These are phyloP conservation scores for Trypethelium eluteriae DNA, from an alignment of 495 filamentous ascomycete genomes.

Conservation along the genomic window DNA sequence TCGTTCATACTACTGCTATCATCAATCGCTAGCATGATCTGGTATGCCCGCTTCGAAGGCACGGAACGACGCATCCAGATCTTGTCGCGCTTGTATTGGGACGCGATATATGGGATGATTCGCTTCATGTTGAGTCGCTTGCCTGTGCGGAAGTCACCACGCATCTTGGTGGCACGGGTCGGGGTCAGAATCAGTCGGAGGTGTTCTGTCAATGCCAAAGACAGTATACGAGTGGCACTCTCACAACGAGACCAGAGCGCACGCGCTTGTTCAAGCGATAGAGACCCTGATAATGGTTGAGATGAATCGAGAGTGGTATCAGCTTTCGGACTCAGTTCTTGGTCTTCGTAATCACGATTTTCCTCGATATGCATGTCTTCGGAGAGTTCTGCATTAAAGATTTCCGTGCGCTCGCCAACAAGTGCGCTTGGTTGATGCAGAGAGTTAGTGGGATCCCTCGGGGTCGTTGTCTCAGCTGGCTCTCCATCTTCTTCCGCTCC, in stretches of 20 bases:
- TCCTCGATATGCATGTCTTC: slow-evolving; percentile 22
- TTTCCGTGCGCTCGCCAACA: slow-evolving; percentile 17
- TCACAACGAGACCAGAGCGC: slow-evolving; percentile 82
- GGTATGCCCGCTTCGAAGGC: slow-evolving; percentile 87
- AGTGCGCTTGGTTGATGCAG: slow-evolving; percentile 19
- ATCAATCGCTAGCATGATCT: slow-evolving; percentile 94
- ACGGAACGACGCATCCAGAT: slow-evolving; percentile 96
- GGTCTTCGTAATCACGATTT: slow-evolving; percentile 62
- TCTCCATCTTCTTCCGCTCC: slow-evolving; percentile 45
- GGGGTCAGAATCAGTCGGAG: slow-evolving; percentile 91
- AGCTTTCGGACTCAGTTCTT: slow-evolving; percentile 61
- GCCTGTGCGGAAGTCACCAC: slow-evolving; percentile 93
- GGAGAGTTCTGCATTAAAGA: slow-evolving; percentile 12
- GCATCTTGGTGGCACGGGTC: slow-evolving; percentile 89
- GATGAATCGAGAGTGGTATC: slow-evolving; percentile 45
- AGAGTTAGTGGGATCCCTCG: slow-evolving; percentile 1
- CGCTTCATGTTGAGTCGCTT: slow-evolving; percentile 98
- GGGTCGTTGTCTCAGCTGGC: background rate
- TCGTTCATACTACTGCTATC: slow-evolving; percentile 90
- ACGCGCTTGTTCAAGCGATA: slow-evolving; percentile 51
- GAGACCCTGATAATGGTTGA: slow-evolving; percentile 36
- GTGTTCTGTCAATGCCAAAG: slow-evolving; percentile 81
- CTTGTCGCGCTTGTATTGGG: slow-evolving; percentile 95
- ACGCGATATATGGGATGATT: slow-evolving; percentile 98
- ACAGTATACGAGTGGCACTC: slow-evolving; percentile 71